Evolutionary conservation across 345 rosid genomes (phyloP).

Genomic region (Tarenaya hassleriana): DNA sequence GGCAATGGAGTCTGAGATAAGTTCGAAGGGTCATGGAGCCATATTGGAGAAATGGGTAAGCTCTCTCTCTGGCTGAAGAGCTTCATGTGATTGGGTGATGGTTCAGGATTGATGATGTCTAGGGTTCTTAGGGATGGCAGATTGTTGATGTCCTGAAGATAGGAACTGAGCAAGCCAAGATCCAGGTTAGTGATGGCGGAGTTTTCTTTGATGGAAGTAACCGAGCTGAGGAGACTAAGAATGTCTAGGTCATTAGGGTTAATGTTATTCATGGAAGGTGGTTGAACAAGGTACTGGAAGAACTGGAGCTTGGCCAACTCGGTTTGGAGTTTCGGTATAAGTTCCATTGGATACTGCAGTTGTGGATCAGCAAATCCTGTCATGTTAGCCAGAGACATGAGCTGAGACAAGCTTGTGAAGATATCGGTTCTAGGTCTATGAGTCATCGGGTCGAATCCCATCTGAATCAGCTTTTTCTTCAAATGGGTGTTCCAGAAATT

Average conservation of each 20-base stretch:
- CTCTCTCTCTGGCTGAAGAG: slow-evolving; percentile 23
- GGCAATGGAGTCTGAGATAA: slow-evolving; percentile 21
- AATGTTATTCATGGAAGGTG: slow-evolving; percentile 17
- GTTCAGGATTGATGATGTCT: slow-evolving; percentile 19
- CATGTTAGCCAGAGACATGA: slow-evolving; percentile 28
- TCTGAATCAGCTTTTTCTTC: slow-evolving; percentile 68
- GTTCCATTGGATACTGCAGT: slow-evolving; percentile 19
- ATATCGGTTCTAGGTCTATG: slow-evolving; percentile 59
- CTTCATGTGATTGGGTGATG: slow-evolving; percentile 18
- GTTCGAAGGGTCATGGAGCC: slow-evolving; percentile 26
- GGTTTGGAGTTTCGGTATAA: slow-evolving; percentile 26
- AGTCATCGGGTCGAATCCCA: slow-evolving; percentile 79
- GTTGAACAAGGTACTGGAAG: slow-evolving; percentile 28
- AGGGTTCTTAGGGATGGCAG: slow-evolving; percentile 26
- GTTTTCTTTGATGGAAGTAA: slow-evolving; percentile 24
- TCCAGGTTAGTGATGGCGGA: slow-evolving; percentile 10
- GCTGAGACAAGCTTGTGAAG: slow-evolving; percentile 31
- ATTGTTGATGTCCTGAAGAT: slow-evolving; percentile 27
- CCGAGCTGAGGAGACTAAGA: slow-evolving; percentile 22
- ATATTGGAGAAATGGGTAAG: slow-evolving; percentile 23
- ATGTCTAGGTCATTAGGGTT: slow-evolving; percentile 28
- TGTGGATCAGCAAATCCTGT: slow-evolving; percentile 24
- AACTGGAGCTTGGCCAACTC: slow-evolving; percentile 27
- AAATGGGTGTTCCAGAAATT: slow-evolving; percentile 81
- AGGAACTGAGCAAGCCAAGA: slow-evolving; percentile 19